These are phyloP conservation scores for Yarrowia keelungensis DNA, from an alignment of 805 yeast species.

Conservation along the genomic window DNA sequence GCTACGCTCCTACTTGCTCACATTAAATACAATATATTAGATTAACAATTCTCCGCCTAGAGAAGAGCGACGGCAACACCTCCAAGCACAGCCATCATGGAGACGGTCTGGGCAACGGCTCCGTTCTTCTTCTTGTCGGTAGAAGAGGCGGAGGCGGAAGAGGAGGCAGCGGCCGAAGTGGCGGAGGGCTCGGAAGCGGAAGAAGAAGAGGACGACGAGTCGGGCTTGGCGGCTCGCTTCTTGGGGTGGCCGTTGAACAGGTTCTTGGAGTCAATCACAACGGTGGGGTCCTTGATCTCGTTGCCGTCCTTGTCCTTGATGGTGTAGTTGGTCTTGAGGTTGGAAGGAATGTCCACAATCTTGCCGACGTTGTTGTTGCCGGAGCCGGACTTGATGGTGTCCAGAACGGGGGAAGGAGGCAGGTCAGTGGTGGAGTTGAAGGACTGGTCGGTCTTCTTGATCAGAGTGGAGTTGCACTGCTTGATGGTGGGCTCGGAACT, in stretches of 20 bases:
- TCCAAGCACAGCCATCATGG: conserved; percentile 16
- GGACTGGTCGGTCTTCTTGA: conserved; percentile 45
- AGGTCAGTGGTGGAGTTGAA: conserved; percentile 48
- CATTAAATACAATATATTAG: conserved; percentile 2
- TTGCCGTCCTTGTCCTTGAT: conserved; percentile 48
- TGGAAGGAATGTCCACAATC: conserved; percentile 45
- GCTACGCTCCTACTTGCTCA: too few species aligned
- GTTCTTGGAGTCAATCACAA: conserved; percentile 44
- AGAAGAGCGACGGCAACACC: conserved; percentile 19
- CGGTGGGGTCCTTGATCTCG: conserved; percentile 44
- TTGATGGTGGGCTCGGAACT: conserved; percentile 43
- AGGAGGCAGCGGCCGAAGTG: conserved; percentile 40
- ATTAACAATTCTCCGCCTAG: neutral
- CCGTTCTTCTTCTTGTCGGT: conserved; percentile 40
- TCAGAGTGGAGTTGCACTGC: conserved; percentile 44
- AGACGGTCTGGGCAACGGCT: conserved; percentile 40
- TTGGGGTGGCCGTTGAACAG: conserved; percentile 45
- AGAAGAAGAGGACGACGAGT: conserved; percentile 40
- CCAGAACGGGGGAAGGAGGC: conserved; percentile 51
- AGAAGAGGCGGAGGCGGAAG: conserved; percentile 41
- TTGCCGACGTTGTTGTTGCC: conserved; percentile 52
- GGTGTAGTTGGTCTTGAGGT: conserved; percentile 46
- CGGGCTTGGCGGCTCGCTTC: conserved; percentile 34
- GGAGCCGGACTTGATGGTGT: conserved; percentile 51
- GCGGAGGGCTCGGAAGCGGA: conserved; percentile 40